Evolutionary conservation across 768 basidiomycete species (phyloP).

Genomic region (Neoboletus magnificus): DNA sequence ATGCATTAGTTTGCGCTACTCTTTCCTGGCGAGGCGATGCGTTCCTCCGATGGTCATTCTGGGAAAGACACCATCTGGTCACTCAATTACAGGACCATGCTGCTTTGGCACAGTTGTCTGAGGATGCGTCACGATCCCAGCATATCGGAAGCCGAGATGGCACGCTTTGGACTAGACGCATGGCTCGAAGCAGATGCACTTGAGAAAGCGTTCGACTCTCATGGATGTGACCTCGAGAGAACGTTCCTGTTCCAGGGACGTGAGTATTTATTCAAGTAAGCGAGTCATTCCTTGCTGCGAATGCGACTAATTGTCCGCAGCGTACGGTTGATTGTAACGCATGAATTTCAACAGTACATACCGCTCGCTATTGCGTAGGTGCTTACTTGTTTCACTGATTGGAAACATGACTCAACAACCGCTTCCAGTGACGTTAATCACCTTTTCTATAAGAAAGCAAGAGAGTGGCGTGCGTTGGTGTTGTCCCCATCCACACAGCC

Average conservation of each 20-base stretch:
- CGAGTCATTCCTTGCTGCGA: slow-evolving; percentile 4
- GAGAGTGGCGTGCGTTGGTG: slow-evolving; percentile 61
- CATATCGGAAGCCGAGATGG: slow-evolving; percentile 48
- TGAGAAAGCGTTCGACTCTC: slow-evolving; percentile 57
- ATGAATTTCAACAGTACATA: slow-evolving; percentile 64
- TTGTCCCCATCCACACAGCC: slow-evolving; percentile 4
- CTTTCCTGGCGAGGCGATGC: slow-evolving; percentile 68
- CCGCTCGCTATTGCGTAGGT: slow-evolving; percentile 57
- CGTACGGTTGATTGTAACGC: slow-evolving; percentile 65
- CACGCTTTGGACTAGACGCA: slow-evolving; percentile 60
- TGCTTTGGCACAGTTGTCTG: slow-evolving; percentile 72
- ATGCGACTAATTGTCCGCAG: slow-evolving; percentile 33
- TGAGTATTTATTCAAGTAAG: slow-evolving; percentile 77
- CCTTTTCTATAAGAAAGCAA: slow-evolving; percentile 54
- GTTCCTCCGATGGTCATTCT: slow-evolving; percentile 27
- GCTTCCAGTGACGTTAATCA: slow-evolving; percentile 41
- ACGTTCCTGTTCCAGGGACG: slow-evolving; percentile 67
- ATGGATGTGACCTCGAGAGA: slow-evolving; percentile 65
- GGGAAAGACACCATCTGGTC: slow-evolving; percentile 73
- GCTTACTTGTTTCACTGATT: background rate
- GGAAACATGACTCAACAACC: background rate
- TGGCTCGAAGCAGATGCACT: slow-evolving; percentile 71
- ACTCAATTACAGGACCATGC: slow-evolving; percentile 63
- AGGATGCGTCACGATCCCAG: slow-evolving; percentile 48
- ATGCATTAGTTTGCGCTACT: slow-evolving; percentile 59